Evolutionary conservation across 2,329 filamentous ascomycete genomes (phyloP), one percentile per base, ranked within the genome.

Genomic region (Bipolaris sorokiniana): DNA sequence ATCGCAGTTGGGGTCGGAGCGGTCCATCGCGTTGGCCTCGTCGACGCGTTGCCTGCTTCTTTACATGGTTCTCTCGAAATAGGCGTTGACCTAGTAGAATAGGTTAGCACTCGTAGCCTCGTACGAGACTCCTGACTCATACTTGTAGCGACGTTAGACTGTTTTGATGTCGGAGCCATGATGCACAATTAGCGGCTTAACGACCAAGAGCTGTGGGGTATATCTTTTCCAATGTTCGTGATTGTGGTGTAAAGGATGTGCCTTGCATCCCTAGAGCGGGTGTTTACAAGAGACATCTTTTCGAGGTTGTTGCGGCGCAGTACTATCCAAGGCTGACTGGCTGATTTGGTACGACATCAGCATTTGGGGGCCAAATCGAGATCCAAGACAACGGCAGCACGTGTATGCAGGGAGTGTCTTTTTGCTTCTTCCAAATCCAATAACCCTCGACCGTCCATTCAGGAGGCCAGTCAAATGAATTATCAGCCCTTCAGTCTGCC

Each of bases 1-100:
- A 74, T 33, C 71, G 70, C n/a, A 70, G 49, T 59, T 71, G 64
- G 2, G 68, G 68, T 16, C 69, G 63, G 2, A 69, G 67, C 16
- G 63, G 65, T 7, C 66, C 70, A 57, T 68, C 57, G 38, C 68
- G 68, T 53, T 66, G 72, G 11, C 42, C 38, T n/a, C 58, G 50
- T 28, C 58, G 63, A 9, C 64, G 63, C 13, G 59, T 64, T 4
- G 50, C 54, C 41, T 54, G 58, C 1, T 53, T 31, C 38, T 59
- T 59, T 3, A 34, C 9, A 48, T 56, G 38, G 7, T 22, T 10
- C 5, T 28, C 23, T 37, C 11, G 31, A 5, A 33, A 26, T 2
- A 18, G 15, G 4, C 10, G 41, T 18, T 26, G 20, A 23, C 37
- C 49, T 45, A 26, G 9, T 23, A 18, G 20, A 15, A 15, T 31